phyloP scores from a whole-genome alignment of 1,284 basidiomycete species.

The Puccinia hordei region DNA sequence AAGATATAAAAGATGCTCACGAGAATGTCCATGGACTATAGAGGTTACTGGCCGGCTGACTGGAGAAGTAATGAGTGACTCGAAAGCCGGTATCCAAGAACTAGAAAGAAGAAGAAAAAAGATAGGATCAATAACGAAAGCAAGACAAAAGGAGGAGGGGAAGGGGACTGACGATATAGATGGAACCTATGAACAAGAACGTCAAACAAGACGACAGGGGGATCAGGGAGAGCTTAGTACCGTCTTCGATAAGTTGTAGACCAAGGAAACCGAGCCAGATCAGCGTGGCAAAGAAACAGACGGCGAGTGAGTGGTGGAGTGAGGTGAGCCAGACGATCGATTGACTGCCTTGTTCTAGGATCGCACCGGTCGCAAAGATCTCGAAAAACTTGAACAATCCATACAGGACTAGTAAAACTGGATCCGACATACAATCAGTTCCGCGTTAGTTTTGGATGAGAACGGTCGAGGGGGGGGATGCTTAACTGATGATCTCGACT shows the following conservation, averaged over 20 bases:
- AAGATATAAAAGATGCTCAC: too few species aligned
- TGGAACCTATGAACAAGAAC: slow-evolving; percentile 22
- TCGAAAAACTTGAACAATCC: slow-evolving; percentile 54
- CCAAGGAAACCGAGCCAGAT: slow-evolving; percentile 55
- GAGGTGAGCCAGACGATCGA: slow-evolving; percentile 55
- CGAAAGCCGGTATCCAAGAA: slow-evolving; percentile 56
- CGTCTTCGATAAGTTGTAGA: slow-evolving; percentile 57
- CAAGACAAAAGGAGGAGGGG: neutral
- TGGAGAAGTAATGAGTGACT: slow-evolving; percentile 56
- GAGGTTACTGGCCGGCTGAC: slow-evolving; percentile 52
- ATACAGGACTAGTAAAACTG: slow-evolving; percentile 54
- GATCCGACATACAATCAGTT: too few species aligned
- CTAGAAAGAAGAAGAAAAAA: slow-evolving; percentile 38
- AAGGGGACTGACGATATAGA: slow-evolving; percentile 18
- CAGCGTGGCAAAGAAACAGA: slow-evolving; percentile 52
- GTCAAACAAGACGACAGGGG: slow-evolving; percentile 24
- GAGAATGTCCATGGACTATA: slow-evolving; percentile 56
- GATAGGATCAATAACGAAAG: slow-evolving; percentile 39
- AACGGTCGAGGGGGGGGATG: neutral
- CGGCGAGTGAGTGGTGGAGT: slow-evolving; percentile 52
- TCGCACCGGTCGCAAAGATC: slow-evolving; percentile 54
- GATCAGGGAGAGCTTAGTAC: slow-evolving; percentile 53
- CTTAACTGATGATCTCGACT: slow-evolving; percentile 65
- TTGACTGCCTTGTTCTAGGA: slow-evolving; percentile 52
- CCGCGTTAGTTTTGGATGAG: too few species aligned